Evolutionary conservation across 1,139 yeast genomes (phyloP).

Genomic region (Scheffersomyces illinoinensis): DNA sequence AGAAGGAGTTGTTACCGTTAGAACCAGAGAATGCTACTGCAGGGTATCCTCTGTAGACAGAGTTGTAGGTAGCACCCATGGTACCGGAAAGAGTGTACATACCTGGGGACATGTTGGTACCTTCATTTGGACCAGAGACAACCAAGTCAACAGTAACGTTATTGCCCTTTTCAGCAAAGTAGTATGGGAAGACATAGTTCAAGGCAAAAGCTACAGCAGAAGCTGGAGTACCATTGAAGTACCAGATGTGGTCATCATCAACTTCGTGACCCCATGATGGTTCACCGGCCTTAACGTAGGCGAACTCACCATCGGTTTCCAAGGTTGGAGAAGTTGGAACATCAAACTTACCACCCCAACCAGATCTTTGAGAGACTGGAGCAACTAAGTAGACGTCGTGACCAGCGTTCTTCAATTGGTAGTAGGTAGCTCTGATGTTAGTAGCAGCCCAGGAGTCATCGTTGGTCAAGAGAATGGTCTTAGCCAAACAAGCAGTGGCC

Average conservation of each 20-base stretch:
- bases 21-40: conserved; percentile 49
- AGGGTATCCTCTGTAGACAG: conserved; percentile 45
- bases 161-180: conserved; percentile 19
- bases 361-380: conserved; percentile 60
- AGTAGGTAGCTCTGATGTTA: conserved; percentile 60
- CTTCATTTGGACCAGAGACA: conserved; percentile 51
- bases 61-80: conserved; percentile 45
- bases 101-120: conserved; percentile 43
- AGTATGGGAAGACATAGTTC: conserved; percentile 43
- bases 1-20: conserved; percentile 44
- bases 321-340: conserved; percentile 44
- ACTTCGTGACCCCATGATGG: conserved; percentile 52
- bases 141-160: conserved; percentile 41
- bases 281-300: conserved; percentile 40
- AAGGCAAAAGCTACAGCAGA: conserved; percentile 45
- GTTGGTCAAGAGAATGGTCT: conserved; percentile 57
- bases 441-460: conserved; percentile 64
- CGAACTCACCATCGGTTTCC: conserved; percentile 43
- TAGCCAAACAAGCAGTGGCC: conserved; percentile 20
- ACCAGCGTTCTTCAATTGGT: conserved; percentile 54
- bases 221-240: conserved; percentile 52
- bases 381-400: conserved; percentile 58
- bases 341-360: conserved; percentile 56
- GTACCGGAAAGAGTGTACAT: conserved; percentile 46
- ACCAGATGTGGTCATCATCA: conserved; percentile 46